Conservation (phyloP, 441 rosid species). For the Corymbia citriodora region DNA sequence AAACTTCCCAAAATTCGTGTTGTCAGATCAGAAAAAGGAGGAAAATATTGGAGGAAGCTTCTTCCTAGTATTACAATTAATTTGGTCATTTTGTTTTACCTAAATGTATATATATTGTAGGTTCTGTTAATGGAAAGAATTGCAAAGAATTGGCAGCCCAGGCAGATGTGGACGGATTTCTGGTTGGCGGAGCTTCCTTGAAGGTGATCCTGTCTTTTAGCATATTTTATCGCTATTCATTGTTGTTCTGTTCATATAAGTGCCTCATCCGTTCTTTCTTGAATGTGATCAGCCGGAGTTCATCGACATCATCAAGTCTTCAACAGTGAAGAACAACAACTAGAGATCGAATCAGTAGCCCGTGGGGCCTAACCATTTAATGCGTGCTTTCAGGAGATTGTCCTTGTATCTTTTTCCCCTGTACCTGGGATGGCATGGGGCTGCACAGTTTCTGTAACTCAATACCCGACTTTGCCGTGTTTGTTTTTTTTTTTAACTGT, state of each 20-base stretch:
- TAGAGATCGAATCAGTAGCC: neutral
- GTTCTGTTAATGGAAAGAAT: conserved; percentile 67
- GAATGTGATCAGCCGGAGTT: conserved; percentile 46
- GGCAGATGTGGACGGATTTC: conserved; percentile 66
- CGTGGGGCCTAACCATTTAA: neutral
- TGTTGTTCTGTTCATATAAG: neutral
- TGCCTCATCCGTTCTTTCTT: neutral
- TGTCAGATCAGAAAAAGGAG: neutral
- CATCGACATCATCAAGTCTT: conserved; percentile 56
- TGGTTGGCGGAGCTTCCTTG: conserved; percentile 79
- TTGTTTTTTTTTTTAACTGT: neutral
- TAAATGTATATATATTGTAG: conserved; percentile 15
- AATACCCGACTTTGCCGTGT: neutral
- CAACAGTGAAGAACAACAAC: conserved; percentile 35
- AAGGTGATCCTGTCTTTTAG: conserved; percentile 32
- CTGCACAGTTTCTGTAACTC: neutral
- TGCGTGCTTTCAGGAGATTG: neutral
- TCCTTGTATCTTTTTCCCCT: neutral
- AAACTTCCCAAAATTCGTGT: neutral
- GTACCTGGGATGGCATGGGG: neutral
- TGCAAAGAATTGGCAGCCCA: conserved; percentile 57
- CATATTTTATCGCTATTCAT: neutral
- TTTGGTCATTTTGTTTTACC: neutral
- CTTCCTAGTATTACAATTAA: neutral
- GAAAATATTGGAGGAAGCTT: neutral